These are phyloP conservation scores for Collybiopsis luxurians DNA, from an alignment of 768 basidiomycete species.

Conservation along the genomic window DNA sequence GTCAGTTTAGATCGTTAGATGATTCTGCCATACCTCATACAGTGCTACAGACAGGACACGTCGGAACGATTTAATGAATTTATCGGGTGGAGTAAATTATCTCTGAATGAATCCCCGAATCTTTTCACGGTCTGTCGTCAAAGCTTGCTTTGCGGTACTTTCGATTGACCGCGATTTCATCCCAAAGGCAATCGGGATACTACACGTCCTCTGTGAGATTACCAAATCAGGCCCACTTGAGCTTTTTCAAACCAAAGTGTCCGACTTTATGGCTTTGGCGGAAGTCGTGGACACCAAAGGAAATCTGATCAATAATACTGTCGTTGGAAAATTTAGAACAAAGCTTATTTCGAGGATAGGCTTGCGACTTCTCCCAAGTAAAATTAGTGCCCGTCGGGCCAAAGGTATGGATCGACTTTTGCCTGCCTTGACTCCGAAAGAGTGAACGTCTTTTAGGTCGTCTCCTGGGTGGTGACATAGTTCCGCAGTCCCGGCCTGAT, in stretches of 20 bases:
- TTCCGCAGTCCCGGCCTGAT: conserved; percentile 6
- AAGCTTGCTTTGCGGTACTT: neutral
- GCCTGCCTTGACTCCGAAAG: neutral
- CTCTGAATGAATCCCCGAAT: conserved; percentile 37
- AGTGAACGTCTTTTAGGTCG: conserved; percentile 23
- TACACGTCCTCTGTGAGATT: conserved; percentile 71
- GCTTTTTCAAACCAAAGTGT: conserved; percentile 42
- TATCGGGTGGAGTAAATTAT: conserved; percentile 41
- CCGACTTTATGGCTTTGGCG: conserved; percentile 44
- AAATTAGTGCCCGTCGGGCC: conserved; percentile 28
- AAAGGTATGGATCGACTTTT: conserved; percentile 34
- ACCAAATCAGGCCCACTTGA: conserved; percentile 60
- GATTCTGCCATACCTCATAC: neutral
- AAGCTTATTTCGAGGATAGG: conserved; percentile 71
- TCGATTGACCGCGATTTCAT: neutral
- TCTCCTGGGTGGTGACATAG: conserved; percentile 23
- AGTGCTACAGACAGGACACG: conserved; percentile 59
- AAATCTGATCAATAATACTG: conserved; percentile 50
- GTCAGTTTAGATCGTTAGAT: conserved; percentile 33
- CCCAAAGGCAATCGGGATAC: conserved; percentile 68
- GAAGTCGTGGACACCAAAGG: conserved; percentile 36
- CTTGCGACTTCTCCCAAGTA: conserved; percentile 57
- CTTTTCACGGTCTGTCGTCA: conserved; percentile 45
- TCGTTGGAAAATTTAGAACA: conserved; percentile 63
- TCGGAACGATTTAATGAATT: conserved; percentile 48